Percentiles rank a stretch among this genome's conserved stretches.
Evolutionary conservation across 805 yeast genomes (phyloP).

Genomic region (Candida ovalis): DNA sequence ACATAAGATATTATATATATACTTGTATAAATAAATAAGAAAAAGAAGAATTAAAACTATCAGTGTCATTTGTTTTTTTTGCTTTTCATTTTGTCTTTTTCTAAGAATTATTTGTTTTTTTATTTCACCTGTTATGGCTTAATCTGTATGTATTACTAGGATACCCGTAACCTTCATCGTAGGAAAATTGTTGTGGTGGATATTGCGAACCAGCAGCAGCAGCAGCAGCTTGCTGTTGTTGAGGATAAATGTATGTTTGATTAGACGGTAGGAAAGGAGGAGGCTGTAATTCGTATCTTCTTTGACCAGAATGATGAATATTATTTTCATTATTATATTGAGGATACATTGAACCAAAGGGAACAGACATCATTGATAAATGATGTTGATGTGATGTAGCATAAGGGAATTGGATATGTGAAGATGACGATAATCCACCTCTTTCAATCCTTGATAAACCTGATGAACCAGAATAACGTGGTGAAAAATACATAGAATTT

Average conservation of each 20-base stretch:
- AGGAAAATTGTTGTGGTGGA: no score
- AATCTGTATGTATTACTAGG: background rate
- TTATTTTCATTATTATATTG: no score
- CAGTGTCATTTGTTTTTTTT: no score
- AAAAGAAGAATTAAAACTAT: no score
- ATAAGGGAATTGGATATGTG: background rate
- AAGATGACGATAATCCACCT: background rate
- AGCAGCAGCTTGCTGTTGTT: no score
- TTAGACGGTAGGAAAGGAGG: background rate
- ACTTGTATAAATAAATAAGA: no score
- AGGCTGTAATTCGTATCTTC: background rate
- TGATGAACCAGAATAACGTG: no score
- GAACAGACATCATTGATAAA: background rate
- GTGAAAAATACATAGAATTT: no score
- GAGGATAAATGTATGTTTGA: background rate
- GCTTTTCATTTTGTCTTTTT: background rate
- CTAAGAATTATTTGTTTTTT: background rate
- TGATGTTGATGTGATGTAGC: conserved; percentile 5
- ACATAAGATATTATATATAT: no score
- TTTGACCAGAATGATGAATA: background rate
- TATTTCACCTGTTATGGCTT: background rate
- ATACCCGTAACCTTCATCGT: background rate
- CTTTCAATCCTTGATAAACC: no score
- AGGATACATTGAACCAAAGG: background rate
- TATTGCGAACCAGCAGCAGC: no score